Base-by-base conservation (phyloP, 345 rosid genomes). In the Rhodamnia rubescens region DNA sequence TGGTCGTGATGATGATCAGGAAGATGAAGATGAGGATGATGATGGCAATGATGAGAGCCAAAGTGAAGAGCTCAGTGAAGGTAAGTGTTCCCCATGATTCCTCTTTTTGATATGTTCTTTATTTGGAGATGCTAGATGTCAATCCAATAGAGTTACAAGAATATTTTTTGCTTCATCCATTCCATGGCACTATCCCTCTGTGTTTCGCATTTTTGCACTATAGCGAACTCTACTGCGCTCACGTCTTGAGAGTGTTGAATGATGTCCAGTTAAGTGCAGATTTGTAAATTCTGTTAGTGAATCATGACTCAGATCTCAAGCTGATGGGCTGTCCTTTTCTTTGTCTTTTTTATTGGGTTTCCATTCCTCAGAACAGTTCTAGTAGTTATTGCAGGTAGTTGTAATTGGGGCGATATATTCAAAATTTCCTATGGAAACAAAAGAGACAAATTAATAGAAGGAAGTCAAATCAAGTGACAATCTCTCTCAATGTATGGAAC, bases 1-100 rank as follows among this genome's bases (percentile, higher is more conserved):
- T 1, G 92, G 86, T 0, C 93, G 86, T 14, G 91, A 78, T 0
- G 89, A 91, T 14, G 89, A 89, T 12, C 91, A 87, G 11, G 90
- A 86, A 26, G 90, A 84, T 15, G 93, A 86, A 8, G 89, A 88
- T 21, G 91, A 86, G 11, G 85, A 83, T 18, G 89, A 87, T 84
- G 90, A 86, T 47, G 86, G 74, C 40, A 86, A 84, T 81, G 92
- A 87, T 58, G 92, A 86, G 50, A 89, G 90, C 83, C 90, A 88
- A 82, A 88, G 92, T 87, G 94, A 92, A 58, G 94, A 92, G 54
- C 36, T 47, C 7, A 86, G 90, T 52, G 93, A 89, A 85, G 96
- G 93, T 93, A 86, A 90, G 88, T 85, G 57, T 32, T 51, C 42
- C 36, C 22, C 49, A 53, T 50, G 24, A 24, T 42, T 1, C 1